A percentile compares a stretch with the other conserved stretches of the same genome.
Evolutionary conservation across 139 green algal species (phyloP).

Genomic region (Raphidocelis subcapitata): DNA sequence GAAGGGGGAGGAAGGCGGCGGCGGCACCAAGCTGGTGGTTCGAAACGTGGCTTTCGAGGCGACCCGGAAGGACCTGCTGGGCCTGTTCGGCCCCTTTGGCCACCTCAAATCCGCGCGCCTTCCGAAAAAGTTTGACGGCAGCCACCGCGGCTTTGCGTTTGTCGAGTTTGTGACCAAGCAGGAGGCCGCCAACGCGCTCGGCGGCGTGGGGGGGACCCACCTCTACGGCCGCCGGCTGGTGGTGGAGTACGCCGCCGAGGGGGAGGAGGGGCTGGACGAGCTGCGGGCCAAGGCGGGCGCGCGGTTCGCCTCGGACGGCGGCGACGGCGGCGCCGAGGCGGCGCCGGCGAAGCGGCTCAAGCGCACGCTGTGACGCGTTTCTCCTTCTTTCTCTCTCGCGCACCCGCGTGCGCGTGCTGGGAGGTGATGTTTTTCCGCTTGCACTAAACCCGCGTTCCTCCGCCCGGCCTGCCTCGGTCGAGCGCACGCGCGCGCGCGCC

Average conservation of each 20-base stretch:
- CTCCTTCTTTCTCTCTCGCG: no score
- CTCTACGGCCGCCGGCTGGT: constrained; percentile 94
- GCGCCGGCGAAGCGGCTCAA: constrained; percentile 30
- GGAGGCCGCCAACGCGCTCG: constrained; percentile 59
- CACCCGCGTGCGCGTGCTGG: no score
- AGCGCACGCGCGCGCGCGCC: no score
- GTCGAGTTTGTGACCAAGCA: constrained; percentile 89
- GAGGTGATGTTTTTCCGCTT: no score
- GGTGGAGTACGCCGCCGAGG: constrained; percentile 82
- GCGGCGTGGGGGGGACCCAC: constrained; percentile 81
- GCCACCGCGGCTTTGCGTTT: constrained; percentile 90
- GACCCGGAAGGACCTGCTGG: constrained; percentile 87
- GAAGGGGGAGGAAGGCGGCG: not conserved
- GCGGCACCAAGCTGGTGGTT: constrained; percentile 86
- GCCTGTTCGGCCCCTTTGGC: constrained; percentile 92
- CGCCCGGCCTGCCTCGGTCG: no score
- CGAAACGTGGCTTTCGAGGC: constrained; percentile 98
- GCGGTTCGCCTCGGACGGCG: constrained; percentile 41
- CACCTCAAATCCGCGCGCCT: constrained; percentile 91
- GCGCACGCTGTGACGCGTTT: not conserved
- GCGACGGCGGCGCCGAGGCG: constrained; percentile 3
- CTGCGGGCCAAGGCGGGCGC: constrained; percentile 74
- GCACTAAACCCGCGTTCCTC: no score
- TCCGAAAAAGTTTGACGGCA: constrained; percentile 97
- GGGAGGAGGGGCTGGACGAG: constrained; percentile 71